Conservation (phyloP, 164 flowering plant species). For the Magnolia changhungtana region DNA sequence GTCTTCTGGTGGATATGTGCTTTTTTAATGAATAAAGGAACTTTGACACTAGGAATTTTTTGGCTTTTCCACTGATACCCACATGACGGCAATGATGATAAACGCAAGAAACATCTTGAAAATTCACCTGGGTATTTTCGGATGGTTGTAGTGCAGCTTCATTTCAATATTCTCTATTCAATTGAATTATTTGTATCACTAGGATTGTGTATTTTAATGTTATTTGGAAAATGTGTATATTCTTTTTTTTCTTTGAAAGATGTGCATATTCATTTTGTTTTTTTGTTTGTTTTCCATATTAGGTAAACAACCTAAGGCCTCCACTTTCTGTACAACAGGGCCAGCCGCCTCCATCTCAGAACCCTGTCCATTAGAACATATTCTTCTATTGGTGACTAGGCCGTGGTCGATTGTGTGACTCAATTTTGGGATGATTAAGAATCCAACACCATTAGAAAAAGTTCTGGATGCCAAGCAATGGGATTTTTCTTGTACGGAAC, state of each 20-base stretch:
- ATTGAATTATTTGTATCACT: neutral
- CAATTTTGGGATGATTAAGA: neutral
- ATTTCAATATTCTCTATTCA: neutral
- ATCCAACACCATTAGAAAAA: neutral
- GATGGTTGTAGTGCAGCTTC: too few relatives aligned
- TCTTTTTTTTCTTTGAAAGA: neutral
- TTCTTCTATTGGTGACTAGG: neutral
- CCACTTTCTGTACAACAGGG: constrained; percentile 68
- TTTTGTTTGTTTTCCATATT: neutral
- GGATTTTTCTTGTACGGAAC: neutral
- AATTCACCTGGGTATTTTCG: too few relatives aligned
- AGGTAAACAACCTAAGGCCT: constrained; percentile 70
- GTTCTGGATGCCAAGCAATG: neutral
- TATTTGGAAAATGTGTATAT: neutral
- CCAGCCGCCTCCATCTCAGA: neutral
- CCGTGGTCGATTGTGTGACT: neutral
- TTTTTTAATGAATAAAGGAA: too few relatives aligned
- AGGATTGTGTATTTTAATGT: neutral
- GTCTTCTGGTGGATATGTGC: too few relatives aligned
- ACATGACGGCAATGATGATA: too few relatives aligned
- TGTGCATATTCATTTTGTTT: neutral
- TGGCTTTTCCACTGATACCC: too few relatives aligned
- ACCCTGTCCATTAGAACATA: neutral
- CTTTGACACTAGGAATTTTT: too few relatives aligned
- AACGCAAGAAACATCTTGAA: too few relatives aligned